Base-by-base conservation (phyloP, 495 filamentous ascomycete species). In the Penicillium tannophilum region DNA sequence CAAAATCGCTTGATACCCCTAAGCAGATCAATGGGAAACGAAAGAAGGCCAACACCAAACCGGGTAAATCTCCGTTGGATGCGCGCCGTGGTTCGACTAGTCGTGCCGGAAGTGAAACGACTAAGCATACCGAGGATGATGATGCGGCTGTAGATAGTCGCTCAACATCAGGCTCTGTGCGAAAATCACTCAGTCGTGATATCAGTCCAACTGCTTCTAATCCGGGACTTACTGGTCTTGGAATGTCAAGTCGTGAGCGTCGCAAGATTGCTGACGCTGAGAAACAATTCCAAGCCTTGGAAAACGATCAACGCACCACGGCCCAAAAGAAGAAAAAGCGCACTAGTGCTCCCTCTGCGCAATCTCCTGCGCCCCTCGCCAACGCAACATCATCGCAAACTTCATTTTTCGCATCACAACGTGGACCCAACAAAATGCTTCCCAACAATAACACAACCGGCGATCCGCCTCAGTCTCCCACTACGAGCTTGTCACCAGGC, bases 221-320 rank as follows among this genome's bases (percentile, higher is more conserved):
- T 28, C 35, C 23, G 17, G 35, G 35, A 8, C 7, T n/a, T 28
- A 79, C 73, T 48, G 86, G 75, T 63, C 75, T 75, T 2, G 91
- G 90, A 66, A 80, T 91, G 6, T 94, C 92, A 6, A 91, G 89
- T 57, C 85, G 93, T 16, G 93, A 97, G 63, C 90, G 90, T 71
- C 84, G 90, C 42, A 97, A 97, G 68, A 84, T 96, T 26, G 87
- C 89, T 19, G 88, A 89, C 70, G 81, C 91, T 16, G 92, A 97
- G 68, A 89, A 90, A 66, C 84, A 83, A 26, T 89, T 88, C 61
- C 80, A 82, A 51, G 75, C 81, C 60, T 66, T 87, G 35, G 86
- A 85, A 63, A 78, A 81, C 19, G 80, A 84, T 52, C 79, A 82
- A 50, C 71, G 77, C 33, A 55, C 63, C 1, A 57, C 61, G 8